A percentile compares a stretch with the other conserved stretches of the same genome.
Conservation (phyloP, 2,329 filamentous ascomycete species). For the Penicillium sp. region DNA sequence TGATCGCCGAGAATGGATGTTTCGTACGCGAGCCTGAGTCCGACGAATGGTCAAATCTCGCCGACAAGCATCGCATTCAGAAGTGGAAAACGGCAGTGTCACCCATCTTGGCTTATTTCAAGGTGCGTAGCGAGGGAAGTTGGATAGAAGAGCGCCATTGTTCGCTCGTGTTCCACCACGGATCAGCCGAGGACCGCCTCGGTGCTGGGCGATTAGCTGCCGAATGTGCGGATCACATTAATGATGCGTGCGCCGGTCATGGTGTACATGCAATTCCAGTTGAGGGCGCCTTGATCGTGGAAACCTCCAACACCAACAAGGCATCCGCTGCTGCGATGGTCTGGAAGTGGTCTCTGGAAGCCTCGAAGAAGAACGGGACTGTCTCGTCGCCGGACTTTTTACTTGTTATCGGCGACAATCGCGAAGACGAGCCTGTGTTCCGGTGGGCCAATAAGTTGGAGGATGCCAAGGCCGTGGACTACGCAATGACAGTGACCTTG, state of each 20-base stretch:
- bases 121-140: conserved; percentile 84
- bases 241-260: conserved; percentile 85
- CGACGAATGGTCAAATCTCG: conserved; percentile 76
- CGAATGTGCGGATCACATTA: conserved; percentile 93
- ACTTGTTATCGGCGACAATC: conserved; percentile 85
- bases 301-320: conserved; percentile 86
- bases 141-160: conserved; percentile 91
- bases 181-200: conserved; percentile 76
- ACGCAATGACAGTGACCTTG: conserved; percentile 84
- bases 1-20: conserved; percentile 94
- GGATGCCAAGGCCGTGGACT: conserved; percentile 61
- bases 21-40: conserved; percentile 76
- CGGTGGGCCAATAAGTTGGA: conserved; percentile 85
- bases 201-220: conserved; percentile 78
- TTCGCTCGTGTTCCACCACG: conserved; percentile 89
- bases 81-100: conserved; percentile 84
- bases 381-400: conserved; percentile 72
- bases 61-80: conserved; percentile 69
- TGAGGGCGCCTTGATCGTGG: conserved; percentile 80
- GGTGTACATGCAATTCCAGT: conserved; percentile 81
- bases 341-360: conserved; percentile 67
- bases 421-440: conserved; percentile 93
- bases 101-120: conserved; percentile 84
- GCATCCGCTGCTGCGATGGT: conserved; percentile 78
- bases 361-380: conserved; percentile 47